Base-by-base conservation (phyloP, 352 stramenopile genomes). In the Albugo laibachii region DNA sequence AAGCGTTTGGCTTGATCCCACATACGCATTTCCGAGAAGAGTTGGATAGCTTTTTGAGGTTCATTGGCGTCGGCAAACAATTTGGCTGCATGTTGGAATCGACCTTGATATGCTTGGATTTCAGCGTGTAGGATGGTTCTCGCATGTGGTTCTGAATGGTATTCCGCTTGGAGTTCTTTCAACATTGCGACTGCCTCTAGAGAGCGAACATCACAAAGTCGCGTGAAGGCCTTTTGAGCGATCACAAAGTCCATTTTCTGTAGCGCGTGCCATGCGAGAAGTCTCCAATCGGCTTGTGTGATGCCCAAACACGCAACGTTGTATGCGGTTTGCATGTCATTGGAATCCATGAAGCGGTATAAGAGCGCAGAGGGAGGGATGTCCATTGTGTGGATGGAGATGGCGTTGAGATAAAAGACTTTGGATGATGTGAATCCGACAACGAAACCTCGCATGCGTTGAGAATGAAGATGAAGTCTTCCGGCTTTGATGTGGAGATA, bases 1-100 rank as follows among this genome's bases (percentile, higher is more conserved):
- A 95, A 93, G 16, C 70, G 71, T 62, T 96, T 97, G 27, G 91
- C 92, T 48, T 97, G 78, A 27, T 96, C 87, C 87, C 88, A 97
- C 63, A 92, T 75, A 8, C 88, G 64, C 15, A 97, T 50, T 48
- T 96, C 83, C 0, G 80, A 69, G 58, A 94, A 97, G 66, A 97
- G 85, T 66, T 94, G 84, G 49, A 97, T 94, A 0, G 92, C 85
- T 13, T 67, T 70, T 34, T 84, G 62, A n/a, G 80, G 54, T 39
- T 93, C 73, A 34, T 69, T 77, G 44, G 67, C 76, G 47, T 92
- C 71, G 1, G 72, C 58, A 47, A 82, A 94, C 8, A 88, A 56
- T 56, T 95, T 94, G 18, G 85, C 92, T 10, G 91, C 88, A 11
- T 95, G 63, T 39, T 88, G 65, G 55, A 95, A 96, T 45, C 81